Evolutionary conservation across 148 eudicot species (phyloP).

Genomic region (Vaccinium corymbosum): DNA sequence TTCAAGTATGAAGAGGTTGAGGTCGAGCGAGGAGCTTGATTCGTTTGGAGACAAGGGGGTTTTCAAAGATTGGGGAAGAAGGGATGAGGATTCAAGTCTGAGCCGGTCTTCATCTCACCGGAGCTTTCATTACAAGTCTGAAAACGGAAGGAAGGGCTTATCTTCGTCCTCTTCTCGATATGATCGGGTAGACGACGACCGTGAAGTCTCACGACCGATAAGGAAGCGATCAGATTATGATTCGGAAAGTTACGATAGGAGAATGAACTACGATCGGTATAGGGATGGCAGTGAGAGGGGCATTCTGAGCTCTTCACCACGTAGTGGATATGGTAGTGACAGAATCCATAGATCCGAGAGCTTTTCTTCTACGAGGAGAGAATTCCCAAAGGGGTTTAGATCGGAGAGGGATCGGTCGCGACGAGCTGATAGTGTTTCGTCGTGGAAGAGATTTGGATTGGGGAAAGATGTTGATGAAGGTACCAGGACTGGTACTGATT

Average conservation of each 20-base stretch:
- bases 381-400: slow-evolving; percentile 83
- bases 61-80: slow-evolving; percentile 49
- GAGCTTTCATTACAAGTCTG: slow-evolving; percentile 43
- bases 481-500: slow-evolving; percentile 43
- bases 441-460: slow-evolving; percentile 77
- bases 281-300: slow-evolving; percentile 55
- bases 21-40: slow-evolving; percentile 49
- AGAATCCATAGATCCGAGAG: slow-evolving; percentile 76
- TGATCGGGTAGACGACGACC: slow-evolving; percentile 56
- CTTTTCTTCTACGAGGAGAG: slow-evolving; percentile 72
- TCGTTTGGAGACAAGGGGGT: slow-evolving; percentile 44
- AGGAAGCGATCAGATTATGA: slow-evolving; percentile 83
- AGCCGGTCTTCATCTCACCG: slow-evolving; percentile 44
- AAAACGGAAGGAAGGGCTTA: slow-evolving; percentile 36
- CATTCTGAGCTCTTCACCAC: slow-evolving; percentile 57
- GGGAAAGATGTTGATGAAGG: slow-evolving; percentile 76
- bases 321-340: slow-evolving; percentile 54
- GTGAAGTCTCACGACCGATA: slow-evolving; percentile 46
- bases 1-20: slow-evolving; percentile 46
- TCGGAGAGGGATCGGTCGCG: slow-evolving; percentile 88
- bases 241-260: slow-evolving; percentile 53
- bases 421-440: slow-evolving; percentile 64
- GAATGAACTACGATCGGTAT: slow-evolving; percentile 64
- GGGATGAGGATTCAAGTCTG: slow-evolving; percentile 36
- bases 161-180: slow-evolving; percentile 43